A percentile compares a stretch with the other conserved stretches of the same genome.
phyloP scores from a whole-genome alignment of 1,139 yeast species.

The Debaryomyces robertsiae region DNA sequence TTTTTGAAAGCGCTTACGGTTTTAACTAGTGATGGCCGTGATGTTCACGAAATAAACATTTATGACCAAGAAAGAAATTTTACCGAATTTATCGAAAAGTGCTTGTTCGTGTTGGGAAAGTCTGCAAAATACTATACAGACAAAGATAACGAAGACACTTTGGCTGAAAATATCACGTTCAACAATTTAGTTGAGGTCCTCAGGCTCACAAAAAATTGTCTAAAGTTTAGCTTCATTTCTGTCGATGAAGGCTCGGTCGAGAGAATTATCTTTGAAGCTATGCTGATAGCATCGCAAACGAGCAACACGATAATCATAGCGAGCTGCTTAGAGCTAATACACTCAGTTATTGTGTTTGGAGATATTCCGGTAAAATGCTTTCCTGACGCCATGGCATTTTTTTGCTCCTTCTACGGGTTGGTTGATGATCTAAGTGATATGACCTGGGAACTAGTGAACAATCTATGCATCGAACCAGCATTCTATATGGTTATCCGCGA shows the following conservation, averaged over 20 bases:
- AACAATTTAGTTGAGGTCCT: conserved; percentile 29
- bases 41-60: conserved; percentile 58
- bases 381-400: conserved; percentile 41
- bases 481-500: conserved; percentile 22
- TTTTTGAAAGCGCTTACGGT: conserved; percentile 53
- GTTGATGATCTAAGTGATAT: conserved; percentile 36
- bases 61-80: conserved; percentile 48
- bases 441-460: conserved; percentile 38
- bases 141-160: conserved; percentile 9
- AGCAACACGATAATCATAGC: conserved; percentile 40
- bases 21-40: conserved; percentile 64
- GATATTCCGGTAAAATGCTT: conserved; percentile 46
- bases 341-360: conserved; percentile 50
- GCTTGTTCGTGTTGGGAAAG: conserved; percentile 19
- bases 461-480: conserved; percentile 25
- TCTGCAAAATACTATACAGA: conserved; percentile 14
- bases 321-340: conserved; percentile 48
- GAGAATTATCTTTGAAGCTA: conserved; percentile 34
- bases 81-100: conserved; percentile 24
- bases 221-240: conserved; percentile 50
- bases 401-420: conserved; percentile 44
- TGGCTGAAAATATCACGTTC: conserved; percentile 16
- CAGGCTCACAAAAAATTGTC: conserved; percentile 42
- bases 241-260: conserved; percentile 45
- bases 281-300: conserved; percentile 47